These are phyloP conservation scores for Myxozyma geophila DNA, from an alignment of 805 yeast genomes.

Conservation along the genomic window DNA sequence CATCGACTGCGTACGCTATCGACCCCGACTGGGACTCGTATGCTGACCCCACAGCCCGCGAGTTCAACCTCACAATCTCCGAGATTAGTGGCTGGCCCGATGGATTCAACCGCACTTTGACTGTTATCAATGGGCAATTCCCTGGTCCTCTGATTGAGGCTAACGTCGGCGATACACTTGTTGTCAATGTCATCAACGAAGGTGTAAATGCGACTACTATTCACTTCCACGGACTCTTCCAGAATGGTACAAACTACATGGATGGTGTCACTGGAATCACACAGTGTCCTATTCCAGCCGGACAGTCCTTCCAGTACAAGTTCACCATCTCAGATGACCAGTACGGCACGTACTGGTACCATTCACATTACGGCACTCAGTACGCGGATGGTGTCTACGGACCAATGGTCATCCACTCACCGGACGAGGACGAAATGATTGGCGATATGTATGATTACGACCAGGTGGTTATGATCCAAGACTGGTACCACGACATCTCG, in stretches of 20 bases:
- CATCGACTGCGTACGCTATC: constrained; percentile 26
- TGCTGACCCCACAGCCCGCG: constrained; percentile 38
- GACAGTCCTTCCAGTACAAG: constrained; percentile 73
- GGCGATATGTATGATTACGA: constrained; percentile 43
- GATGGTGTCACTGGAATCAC: constrained; percentile 88
- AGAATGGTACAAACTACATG: constrained; percentile 72
- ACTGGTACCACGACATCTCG: constrained; percentile 48
- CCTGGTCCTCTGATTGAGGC: constrained; percentile 86
- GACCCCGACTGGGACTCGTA: constrained; percentile 28
- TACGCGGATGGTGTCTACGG: constrained; percentile 83
- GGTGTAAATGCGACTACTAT: constrained; percentile 68
- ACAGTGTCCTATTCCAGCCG: constrained; percentile 88
- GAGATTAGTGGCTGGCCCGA: constrained; percentile 58
- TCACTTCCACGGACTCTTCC: constrained; percentile 94
- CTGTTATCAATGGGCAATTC: constrained; percentile 68
- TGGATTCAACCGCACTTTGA: constrained; percentile 57
- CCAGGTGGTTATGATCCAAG: constrained; percentile 48
- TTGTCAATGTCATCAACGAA: constrained; percentile 74
- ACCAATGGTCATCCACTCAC: constrained; percentile 52
- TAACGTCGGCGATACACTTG: constrained; percentile 75
- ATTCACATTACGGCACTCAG: constrained; percentile 86
- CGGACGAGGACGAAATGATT: constrained; percentile 44
- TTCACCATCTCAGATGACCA: constrained; percentile 73
- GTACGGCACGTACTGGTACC: constrained; percentile 95
- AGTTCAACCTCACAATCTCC: constrained; percentile 47